Percentiles rank a stretch among this genome's conserved stretches.
These are phyloP conservation scores for Flagelloscypha sp. DNA, from an alignment of 768 basidiomycete species.

Conservation along the genomic window DNA sequence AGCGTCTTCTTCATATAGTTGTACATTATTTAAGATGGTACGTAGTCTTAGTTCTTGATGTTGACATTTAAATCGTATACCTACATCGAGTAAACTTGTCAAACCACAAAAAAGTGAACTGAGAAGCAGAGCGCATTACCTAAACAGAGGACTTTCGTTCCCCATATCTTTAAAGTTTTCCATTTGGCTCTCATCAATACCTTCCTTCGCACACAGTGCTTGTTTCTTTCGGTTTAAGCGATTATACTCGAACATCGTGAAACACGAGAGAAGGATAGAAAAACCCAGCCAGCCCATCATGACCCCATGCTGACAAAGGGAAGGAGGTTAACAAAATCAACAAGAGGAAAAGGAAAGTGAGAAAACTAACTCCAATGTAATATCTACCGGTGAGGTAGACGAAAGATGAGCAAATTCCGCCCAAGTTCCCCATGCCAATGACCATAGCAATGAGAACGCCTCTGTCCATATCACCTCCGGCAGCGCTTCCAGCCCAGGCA, in stretches of 20 bases:
- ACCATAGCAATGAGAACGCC: conserved; percentile 35
- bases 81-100: too few species aligned
- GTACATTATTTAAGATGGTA: too few species aligned
- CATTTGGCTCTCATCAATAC: conserved; percentile 20
- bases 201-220: conserved; percentile 22
- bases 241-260: conserved; percentile 29
- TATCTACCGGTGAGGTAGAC: neutral
- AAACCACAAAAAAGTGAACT: too few species aligned
- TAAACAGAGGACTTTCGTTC: conserved; percentile 35
- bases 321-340: neutral
- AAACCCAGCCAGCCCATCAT: conserved; percentile 1
- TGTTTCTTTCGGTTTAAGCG: conserved; percentile 32
- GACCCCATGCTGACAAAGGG: neutral
- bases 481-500: conserved; percentile 32
- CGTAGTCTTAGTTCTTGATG: too few species aligned
- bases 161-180: conserved; percentile 30
- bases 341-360: conserved; percentile 18
- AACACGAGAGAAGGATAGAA: conserved; percentile 24
- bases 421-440: conserved; percentile 34
- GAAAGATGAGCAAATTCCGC: conserved; percentile 22
- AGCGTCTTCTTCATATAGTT: too few species aligned
- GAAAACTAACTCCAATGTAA: conserved; percentile 23
- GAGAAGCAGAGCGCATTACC: conserved; percentile 13
- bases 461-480: conserved; percentile 34
- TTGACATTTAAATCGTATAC: too few species aligned